Conservation (phyloP, 2,329 filamentous ascomycete species). For the Scortechinia acanthostroma region DNA sequence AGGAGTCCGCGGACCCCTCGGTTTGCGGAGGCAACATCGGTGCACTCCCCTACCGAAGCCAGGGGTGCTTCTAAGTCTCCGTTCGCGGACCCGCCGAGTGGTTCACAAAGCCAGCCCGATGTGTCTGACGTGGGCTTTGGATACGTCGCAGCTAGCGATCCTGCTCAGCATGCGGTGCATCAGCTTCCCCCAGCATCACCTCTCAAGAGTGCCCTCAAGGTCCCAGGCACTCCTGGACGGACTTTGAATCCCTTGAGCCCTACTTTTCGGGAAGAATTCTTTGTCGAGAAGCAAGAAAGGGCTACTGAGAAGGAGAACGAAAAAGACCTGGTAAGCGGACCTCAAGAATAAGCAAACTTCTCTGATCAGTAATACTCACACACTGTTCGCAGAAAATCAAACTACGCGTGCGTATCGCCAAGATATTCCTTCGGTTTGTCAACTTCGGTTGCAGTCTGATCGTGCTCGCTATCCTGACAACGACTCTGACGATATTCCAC, state of each 20-base stretch:
- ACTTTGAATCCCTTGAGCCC: conserved; percentile 78
- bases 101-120: conserved; percentile 29
- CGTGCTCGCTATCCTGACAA: conserved; percentile 79
- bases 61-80: conserved; percentile 31
- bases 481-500: conserved; percentile 89
- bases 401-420: conserved; percentile 81
- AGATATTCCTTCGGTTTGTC: conserved; percentile 87
- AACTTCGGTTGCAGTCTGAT: conserved; percentile 97
- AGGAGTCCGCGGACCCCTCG: conserved; percentile 49
- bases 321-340: conserved; percentile 69
- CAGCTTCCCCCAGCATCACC: conserved; percentile 37
- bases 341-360: background rate
- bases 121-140: background rate
- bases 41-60: conserved; percentile 50
- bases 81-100: conserved; percentile 17
- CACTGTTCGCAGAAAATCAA: conserved; percentile 73
- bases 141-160: background rate
- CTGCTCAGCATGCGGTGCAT: background rate
- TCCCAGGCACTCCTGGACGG: conserved; percentile 73
- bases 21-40: conserved; percentile 59
- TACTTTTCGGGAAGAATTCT: conserved; percentile 81
- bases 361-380: conserved; percentile 25
- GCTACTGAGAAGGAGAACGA: conserved; percentile 80
- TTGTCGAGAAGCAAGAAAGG: conserved; percentile 77
- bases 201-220: conserved; percentile 83